These are phyloP conservation scores for Scalesia atractyloides DNA, from an alignment of 129 eudicot genomes.

Conservation along the genomic window DNA sequence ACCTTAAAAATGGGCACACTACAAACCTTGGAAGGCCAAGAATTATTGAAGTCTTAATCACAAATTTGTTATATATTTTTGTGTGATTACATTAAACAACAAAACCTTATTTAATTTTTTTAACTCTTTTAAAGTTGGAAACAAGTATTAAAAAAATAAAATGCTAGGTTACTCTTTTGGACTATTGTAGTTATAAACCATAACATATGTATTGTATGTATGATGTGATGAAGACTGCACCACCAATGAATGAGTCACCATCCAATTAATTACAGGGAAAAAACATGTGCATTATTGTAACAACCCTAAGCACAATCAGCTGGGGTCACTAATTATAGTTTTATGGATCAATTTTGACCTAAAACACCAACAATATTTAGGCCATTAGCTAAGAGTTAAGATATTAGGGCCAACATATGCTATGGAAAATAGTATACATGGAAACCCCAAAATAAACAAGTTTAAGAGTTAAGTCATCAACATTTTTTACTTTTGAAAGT, in stretches of 20 bases:
- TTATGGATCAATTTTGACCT: conserved; percentile 26
- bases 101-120: not conserved
- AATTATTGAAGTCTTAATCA: not conserved
- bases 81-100: not conserved
- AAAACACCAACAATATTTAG: conserved; percentile 23
- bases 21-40: not conserved
- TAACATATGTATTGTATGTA: conserved; percentile 14
- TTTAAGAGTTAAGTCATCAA: conserved; percentile 1
- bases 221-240: conserved; percentile 26
- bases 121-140: not conserved
- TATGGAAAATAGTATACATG: conserved; percentile 1
- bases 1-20: not conserved
- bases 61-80: not conserved
- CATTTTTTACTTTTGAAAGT: too few relatives aligned
- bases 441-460: not conserved
- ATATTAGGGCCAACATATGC: conserved; percentile 1
- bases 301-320: conserved; percentile 30
- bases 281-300: conserved; percentile 14
- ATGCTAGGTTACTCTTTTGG: conserved; percentile 40
- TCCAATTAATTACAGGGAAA: conserved; percentile 15
- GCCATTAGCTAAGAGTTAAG: too few relatives aligned
- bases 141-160: not conserved
- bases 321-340: conserved; percentile 22
- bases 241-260: conserved; percentile 35
- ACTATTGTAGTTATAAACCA: conserved; percentile 26